phyloP scores from a whole-genome alignment of 768 basidiomycete genomes.

The Lepiota brunneoincarnata region DNA sequence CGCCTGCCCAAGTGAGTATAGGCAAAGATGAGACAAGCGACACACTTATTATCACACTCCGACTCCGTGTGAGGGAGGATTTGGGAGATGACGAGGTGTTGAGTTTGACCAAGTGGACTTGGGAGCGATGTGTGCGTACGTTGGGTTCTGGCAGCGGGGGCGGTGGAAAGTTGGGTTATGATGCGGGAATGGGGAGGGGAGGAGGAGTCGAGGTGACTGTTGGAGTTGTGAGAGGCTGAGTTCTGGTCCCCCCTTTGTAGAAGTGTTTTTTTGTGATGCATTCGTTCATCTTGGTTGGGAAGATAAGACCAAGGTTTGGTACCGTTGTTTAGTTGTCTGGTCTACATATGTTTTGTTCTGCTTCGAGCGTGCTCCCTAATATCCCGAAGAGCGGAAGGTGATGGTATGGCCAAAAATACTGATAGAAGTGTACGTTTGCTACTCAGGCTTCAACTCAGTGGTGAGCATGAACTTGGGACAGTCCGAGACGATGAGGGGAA shows the following conservation, averaged over 20 bases:
- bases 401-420: too few relatives aligned
- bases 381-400: too few relatives aligned
- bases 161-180: slow-evolving; percentile 25
- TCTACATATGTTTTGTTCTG: too few relatives aligned
- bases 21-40: slow-evolving; percentile 15
- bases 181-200: slow-evolving; percentile 29
- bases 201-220: slow-evolving; percentile 66
- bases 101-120: slow-evolving; percentile 72
- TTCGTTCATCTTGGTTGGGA: too few relatives aligned
- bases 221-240: slow-evolving; percentile 63
- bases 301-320: too few relatives aligned
- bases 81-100: slow-evolving; percentile 71
- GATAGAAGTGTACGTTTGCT: too few relatives aligned
- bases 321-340: too few relatives aligned
- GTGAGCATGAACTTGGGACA: too few relatives aligned
- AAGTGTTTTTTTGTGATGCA: not conserved
- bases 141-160: slow-evolving; percentile 55
- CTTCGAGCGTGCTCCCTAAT: too few relatives aligned
- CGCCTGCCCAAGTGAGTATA: slow-evolving; percentile 29
- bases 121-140: slow-evolving; percentile 62
- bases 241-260: not conserved
- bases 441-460: too few relatives aligned
- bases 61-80: slow-evolving; percentile 69
- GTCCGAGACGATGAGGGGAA: too few relatives aligned
- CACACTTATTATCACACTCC: slow-evolving; percentile 71